Evolutionary conservation across 2,329 filamentous ascomycete genomes (phyloP), one percentile per base, ranked within the genome.

Genomic region (Mycosphaerelloides madeirae): DNA sequence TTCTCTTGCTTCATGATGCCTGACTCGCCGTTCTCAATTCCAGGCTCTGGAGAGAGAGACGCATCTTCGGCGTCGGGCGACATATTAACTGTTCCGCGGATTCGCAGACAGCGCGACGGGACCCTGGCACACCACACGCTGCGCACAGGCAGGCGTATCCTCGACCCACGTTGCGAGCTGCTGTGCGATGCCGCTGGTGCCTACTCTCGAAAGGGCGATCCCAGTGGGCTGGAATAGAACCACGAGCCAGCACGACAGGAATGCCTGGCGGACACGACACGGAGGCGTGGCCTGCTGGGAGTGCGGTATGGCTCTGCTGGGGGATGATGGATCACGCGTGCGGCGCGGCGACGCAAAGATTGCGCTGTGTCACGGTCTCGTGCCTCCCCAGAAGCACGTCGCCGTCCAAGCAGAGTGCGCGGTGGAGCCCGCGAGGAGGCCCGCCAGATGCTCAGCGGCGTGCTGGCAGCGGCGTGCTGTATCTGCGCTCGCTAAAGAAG

Each of bases 11-110:
- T 66, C 72, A 75, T 74, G 47, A 49, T 61, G 62, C 60, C 60
- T 45, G 54, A 60, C 43, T 67, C 63, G 35, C 61, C 65, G 39
- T 61, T 58, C 50, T 71, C 68, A 54, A 59, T 60, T 58, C 65
- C 70, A 62, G 69, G 67, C 45, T 71, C 69, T 55, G 70, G 68
- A 60, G 70, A 72, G 55, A 66, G 67, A 60, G 69, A 71, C 43
- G 63, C 70, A 62, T 65, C 63, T 62, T 72, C 69, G 60, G 71
- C 67, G 65, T 68, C 69, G 60, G 71, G 67, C 66, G 70, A 64
- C 71, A 74, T 74, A 72, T 68, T 73, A 71, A 67, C 55, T 50
- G 55, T 61, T 58, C 57, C 58, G 32, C 41, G 46, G 44, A 51
- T 49, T 43, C 46, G 43, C 50, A 56, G 43, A 36, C 46, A 47